phyloP scores from a whole-genome alignment of 352 stramenopile species.

The Pythium vanterpoolii region DNA sequence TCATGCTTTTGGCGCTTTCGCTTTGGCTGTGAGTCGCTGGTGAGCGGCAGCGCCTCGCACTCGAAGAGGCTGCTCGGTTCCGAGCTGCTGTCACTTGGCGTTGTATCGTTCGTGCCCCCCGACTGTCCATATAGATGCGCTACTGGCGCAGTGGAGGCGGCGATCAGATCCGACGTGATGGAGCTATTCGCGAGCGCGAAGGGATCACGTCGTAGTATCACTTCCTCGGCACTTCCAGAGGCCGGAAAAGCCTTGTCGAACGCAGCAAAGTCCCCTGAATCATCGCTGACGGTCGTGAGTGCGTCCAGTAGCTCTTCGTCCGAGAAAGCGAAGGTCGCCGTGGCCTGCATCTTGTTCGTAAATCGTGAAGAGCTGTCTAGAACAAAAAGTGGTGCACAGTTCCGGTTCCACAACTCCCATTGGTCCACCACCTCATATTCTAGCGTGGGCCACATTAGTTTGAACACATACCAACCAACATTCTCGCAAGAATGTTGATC shows the following conservation, averaged over 20 bases:
- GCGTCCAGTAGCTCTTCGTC: slow-evolving; percentile 48
- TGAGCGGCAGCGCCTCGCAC: not conserved
- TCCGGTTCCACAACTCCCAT: no score
- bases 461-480: not conserved
- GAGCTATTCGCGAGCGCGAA: not conserved
- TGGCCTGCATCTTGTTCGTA: not conserved
- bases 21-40: slow-evolving; percentile 25
- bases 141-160: no score
- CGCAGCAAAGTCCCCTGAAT: not conserved
- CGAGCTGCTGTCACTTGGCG: slow-evolving; percentile 13
- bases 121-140: not conserved
- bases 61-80: slow-evolving; percentile 10
- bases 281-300: slow-evolving; percentile 34
- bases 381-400: no score
- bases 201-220: not conserved
- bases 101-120: not conserved
- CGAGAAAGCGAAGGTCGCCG: slow-evolving; percentile 33
- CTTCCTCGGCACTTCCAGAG: not conserved
- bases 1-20: slow-evolving; percentile 54
- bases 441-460: no score
- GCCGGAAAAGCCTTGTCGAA: not conserved
- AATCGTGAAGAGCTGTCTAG: not conserved
- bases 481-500: not conserved
- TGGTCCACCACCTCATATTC: no score
- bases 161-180: not conserved